Base-by-base conservation (phyloP, 345 rosid species). In the Carallia brachiata region DNA sequence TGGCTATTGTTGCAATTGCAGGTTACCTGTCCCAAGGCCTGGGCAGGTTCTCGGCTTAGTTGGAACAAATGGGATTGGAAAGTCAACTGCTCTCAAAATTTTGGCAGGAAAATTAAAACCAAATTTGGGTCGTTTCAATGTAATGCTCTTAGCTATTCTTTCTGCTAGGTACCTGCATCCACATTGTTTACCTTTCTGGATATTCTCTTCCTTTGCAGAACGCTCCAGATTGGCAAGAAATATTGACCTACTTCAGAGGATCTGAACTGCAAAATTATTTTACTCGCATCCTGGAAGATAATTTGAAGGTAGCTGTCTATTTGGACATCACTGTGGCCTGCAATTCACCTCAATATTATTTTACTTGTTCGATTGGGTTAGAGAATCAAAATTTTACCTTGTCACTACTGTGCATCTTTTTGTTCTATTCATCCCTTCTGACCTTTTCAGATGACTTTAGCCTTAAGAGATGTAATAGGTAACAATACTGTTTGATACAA, bases 151-250 rank as follows among this genome's bases (percentile, higher is more conserved):
- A 69, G 40, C 28, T 48, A 37, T n/a, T n/a, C 31, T 80, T 16
- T 27, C 44, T 79, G 64, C 54, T 65, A 16, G 52, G 30, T 55
- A 23, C 15, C 18, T 62, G 34, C 9, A 34, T 70, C 31, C 47
- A 5, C 63, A 58, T 62, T 68, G 39, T 65, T 73, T 67, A 30
- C 12, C 16, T 44, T 31, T 65, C 70, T 34, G 2, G 30, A 12
- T 19, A 28, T 62, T 50, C 18, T 74, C 37, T 37, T 44, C 60
- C 54, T 63, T 62, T 75, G 67, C 92, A 95, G 99, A 95, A 78
- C 61, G 98, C 99, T 82, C 99, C 99, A 28, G 98, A 95, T 80
- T 95, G 99, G 99, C 99, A 95, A 78, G 99, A 95, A 76, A 92
- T 95, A 30, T 79, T 95, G 88, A 92, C 99, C 31, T 87, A 95